Evolutionary conservation across 2,329 filamentous ascomycete genomes (phyloP).

Genomic region (Arthrobotrys conoides): DNA sequence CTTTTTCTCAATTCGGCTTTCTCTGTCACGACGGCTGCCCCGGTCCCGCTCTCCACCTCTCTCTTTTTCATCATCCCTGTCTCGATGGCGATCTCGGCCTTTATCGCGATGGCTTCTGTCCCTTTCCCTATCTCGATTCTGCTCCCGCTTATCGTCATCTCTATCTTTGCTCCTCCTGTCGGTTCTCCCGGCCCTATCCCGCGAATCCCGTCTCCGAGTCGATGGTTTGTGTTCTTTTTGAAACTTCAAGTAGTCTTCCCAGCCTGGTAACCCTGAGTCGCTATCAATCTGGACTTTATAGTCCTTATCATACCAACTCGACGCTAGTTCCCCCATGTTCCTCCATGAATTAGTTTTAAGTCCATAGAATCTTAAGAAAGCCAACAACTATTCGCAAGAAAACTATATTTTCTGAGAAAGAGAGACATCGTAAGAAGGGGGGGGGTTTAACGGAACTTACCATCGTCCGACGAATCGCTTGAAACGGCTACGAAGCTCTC

Average conservation of each 20-base stretch:
- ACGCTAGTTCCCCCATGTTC: slow-evolving; percentile 87
- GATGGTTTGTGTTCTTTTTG: slow-evolving; percentile 37
- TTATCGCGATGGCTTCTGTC: slow-evolving; percentile 43
- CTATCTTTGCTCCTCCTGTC: slow-evolving; percentile 19
- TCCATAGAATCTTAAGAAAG: slow-evolving; percentile 13
- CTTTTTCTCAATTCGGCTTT: slow-evolving; percentile 27
- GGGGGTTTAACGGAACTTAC: slow-evolving; percentile 69
- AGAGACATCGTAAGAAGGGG: slow-evolving; percentile 18
- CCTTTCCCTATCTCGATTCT: slow-evolving; percentile 29
- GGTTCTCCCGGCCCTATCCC: slow-evolving; percentile 21
- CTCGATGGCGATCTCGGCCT: slow-evolving; percentile 43
- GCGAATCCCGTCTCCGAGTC: slow-evolving; percentile 15
- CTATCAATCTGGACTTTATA: slow-evolving; percentile 71
- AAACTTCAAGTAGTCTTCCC: slow-evolving; percentile 43
- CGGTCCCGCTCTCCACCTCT: slow-evolving; percentile 20
- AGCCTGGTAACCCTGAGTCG: slow-evolving; percentile 60
- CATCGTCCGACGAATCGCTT: slow-evolving; percentile 93
- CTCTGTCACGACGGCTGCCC: slow-evolving; percentile 24
- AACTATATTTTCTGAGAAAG: slow-evolving; percentile 11
- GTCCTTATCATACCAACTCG: slow-evolving; percentile 92
- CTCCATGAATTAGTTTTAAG: slow-evolving; percentile 71
- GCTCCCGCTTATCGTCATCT: slow-evolving; percentile 30
- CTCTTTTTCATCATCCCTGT: slow-evolving; percentile 25
- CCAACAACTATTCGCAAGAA: slow-evolving; percentile 6
- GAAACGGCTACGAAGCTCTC: slow-evolving; percentile 87